Conservation (phyloP, 257 asterid species). For the Fraxinus cuspidata region DNA sequence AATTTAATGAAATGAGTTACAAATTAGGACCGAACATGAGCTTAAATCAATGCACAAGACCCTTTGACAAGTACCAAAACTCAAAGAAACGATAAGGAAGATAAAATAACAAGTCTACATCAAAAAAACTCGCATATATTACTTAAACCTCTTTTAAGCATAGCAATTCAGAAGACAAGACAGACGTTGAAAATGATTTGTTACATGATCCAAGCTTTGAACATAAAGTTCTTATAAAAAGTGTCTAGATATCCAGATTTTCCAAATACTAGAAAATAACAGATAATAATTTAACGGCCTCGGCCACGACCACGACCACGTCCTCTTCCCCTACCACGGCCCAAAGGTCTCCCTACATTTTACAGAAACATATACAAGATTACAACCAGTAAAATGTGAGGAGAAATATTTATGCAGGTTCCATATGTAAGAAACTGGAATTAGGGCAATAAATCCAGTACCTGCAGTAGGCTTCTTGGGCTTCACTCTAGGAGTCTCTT, state of each 20-base stretch:
- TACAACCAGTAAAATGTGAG: not conserved
- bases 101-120: not conserved
- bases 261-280: constrained; percentile 25
- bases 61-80: too few species aligned
- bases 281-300: constrained; percentile 48
- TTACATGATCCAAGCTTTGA: constrained; percentile 19
- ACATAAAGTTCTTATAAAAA: constrained; percentile 14
- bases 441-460: constrained; percentile 16
- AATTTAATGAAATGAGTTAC: too few species aligned
- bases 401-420: not conserved
- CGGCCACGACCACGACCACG: constrained; percentile 72
- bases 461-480: constrained; percentile 74
- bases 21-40: too few species aligned
- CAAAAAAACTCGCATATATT: not conserved
- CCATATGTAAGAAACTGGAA: not conserved
- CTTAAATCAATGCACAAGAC: too few species aligned
- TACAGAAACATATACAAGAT: not conserved
- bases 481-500: constrained; percentile 70
- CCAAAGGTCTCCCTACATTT: constrained; percentile 50
- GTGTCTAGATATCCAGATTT: constrained; percentile 27
- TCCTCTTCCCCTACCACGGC: constrained; percentile 73
- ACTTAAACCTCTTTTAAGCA: not conserved
- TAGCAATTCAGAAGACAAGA: not conserved
- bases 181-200: not conserved
- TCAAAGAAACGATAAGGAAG: not conserved